Base-by-base conservation (phyloP, 129 eudicot species). In the Deinandra increscens region DNA sequence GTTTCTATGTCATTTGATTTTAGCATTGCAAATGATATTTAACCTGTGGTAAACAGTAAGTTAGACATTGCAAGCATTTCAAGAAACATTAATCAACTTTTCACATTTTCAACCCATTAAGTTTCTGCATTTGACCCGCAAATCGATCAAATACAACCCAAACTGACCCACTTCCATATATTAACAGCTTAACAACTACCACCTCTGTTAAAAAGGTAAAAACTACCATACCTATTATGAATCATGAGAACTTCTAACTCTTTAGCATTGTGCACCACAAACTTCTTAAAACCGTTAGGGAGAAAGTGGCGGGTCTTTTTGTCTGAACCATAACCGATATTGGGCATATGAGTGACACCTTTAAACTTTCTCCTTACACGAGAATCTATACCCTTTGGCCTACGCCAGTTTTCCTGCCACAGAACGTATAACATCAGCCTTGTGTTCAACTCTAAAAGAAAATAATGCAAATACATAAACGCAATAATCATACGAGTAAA, bases 381-480 rank as follows among this genome's bases (percentile, higher is more conserved):
- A 11, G 95, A 88, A 71, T 88, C 95, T 72, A 88, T 88, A 82
- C 91, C 91, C 86, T 88, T 88, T 29, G 95, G 95, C 78, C 95
- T 80, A 36, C 96, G 88, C 96, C 96, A 88, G 80, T 68, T 88
- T 73, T 69, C 55, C 95, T 88, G 78, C 29, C 4, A 59, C 29
- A 11, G 38, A 64, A 22, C 72, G 44, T 60, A 69, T 7, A 18
- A 44, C 2, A n/a, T 56, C 6, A 58, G 50, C 17, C 18, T 3
- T 37, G 43, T 26, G 6, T 13, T 31, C 60, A 2, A 45, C 29
- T 14, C 22, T 3, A 49, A 26, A 23, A 26, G 9, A 12, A 29
- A 12, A 29, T 3, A 13, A 3, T 12, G 19, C 63, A 29, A 56
- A 60, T 60, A 43, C 66, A 45, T 1, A 33, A 6, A 51, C 36